Evolutionary conservation across 1,284 basidiomycete species (phyloP).

Genomic region (Moniliophthora roreri): DNA sequence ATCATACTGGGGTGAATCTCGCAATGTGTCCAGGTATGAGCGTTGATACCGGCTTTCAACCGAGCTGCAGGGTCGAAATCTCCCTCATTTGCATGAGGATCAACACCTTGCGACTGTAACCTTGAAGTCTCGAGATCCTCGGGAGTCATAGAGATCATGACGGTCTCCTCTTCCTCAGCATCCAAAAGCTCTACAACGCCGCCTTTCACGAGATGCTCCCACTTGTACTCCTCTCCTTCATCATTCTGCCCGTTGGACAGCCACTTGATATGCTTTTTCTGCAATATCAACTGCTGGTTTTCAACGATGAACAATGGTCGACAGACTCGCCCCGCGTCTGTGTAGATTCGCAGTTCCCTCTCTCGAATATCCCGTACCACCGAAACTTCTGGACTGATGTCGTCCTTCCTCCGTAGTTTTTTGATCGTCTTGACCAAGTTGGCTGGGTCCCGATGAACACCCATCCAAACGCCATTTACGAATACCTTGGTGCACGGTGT

Average conservation of each 20-base stretch:
- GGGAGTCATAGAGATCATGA: constrained; percentile 98
- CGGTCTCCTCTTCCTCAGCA: constrained; percentile 99
- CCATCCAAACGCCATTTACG: constrained; percentile 99
- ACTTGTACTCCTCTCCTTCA: constrained; percentile 69
- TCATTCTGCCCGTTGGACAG: constrained; percentile 58
- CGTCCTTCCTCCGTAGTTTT: constrained; percentile 90
- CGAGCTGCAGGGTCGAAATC: constrained; percentile 89
- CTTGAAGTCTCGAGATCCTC: constrained; percentile 91
- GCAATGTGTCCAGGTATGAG: constrained; percentile 97
- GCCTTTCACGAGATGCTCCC: constrained; percentile 83
- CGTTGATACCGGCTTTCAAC: constrained; percentile 78
- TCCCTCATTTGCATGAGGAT: constrained; percentile 58
- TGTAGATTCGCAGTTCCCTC: constrained; percentile 91
- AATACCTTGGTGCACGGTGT: constrained; percentile 94
- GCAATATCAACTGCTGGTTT: constrained; percentile 79
- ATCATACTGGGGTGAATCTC: constrained; percentile 99
- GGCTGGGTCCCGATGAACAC: constrained; percentile 95
- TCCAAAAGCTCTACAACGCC: constrained; percentile 96
- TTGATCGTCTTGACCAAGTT: constrained; percentile 93
- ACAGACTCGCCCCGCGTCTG: constrained; percentile 95
- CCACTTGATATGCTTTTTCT: constrained; percentile 85
- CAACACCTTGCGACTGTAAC: constrained; percentile 61
- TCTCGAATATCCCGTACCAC: constrained; percentile 98
- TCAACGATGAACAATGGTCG: constrained; percentile 98
- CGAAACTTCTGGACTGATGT: constrained; percentile 95